These are phyloP conservation scores for Cyberlindnera maclurae DNA, from an alignment of 805 yeast genomes.

Conservation along the genomic window DNA sequence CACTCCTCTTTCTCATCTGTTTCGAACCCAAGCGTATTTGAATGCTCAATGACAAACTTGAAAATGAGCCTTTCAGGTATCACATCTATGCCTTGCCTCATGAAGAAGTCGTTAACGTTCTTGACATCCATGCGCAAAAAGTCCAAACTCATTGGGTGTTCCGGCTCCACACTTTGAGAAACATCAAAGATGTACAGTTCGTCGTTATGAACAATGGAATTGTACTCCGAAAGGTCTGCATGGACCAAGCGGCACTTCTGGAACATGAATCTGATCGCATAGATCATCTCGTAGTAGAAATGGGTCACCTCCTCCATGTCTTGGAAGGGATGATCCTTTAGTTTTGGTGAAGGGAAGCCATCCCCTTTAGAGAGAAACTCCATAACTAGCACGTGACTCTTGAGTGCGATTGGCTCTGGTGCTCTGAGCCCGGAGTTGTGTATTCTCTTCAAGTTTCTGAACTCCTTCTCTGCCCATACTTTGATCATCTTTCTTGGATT, in stretches of 20 bases:
- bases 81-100: slow-evolving; percentile 62
- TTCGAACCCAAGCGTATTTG: slow-evolving; percentile 30
- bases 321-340: slow-evolving; percentile 74
- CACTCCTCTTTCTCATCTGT: slow-evolving; percentile 31
- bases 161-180: slow-evolving; percentile 96
- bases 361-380: slow-evolving; percentile 72
- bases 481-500: slow-evolving; percentile 97
- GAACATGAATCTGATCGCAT: slow-evolving; percentile 81
- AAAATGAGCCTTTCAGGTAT: slow-evolving; percentile 80
- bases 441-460: slow-evolving; percentile 82
- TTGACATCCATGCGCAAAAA: slow-evolving; percentile 96
- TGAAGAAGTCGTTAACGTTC: slow-evolving; percentile 85
- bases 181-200: slow-evolving; percentile 88
- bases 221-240: slow-evolving; percentile 95
- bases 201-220: slow-evolving; percentile 75
- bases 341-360: slow-evolving; percentile 87
- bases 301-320: slow-evolving; percentile 57
- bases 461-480: slow-evolving; percentile 98
- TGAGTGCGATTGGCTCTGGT: slow-evolving; percentile 86
- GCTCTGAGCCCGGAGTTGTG: slow-evolving; percentile 77
- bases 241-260: slow-evolving; percentile 88
- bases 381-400: slow-evolving; percentile 91
- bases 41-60: slow-evolving; percentile 58
- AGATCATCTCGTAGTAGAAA: slow-evolving; percentile 71
- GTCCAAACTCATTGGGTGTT: slow-evolving; percentile 94